phyloP scores from a whole-genome alignment of 345 rosid species.

The Sisymbrium altissimum region DNA sequence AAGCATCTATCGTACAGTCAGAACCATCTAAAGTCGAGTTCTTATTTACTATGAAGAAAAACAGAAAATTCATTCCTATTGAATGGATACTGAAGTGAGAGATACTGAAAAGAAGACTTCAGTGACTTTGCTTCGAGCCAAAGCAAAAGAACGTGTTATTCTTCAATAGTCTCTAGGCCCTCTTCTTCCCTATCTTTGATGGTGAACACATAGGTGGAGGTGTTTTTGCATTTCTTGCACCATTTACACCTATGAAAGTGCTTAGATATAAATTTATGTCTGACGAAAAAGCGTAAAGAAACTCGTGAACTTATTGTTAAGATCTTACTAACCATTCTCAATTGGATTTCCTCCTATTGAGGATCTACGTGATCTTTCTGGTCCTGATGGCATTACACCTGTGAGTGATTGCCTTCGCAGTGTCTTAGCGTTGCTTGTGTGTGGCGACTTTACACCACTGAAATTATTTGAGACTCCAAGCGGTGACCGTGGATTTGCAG shows the following conservation, averaged over 20 bases:
- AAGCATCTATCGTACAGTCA: slow-evolving; percentile 20
- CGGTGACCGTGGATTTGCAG: slow-evolving; percentile 46
- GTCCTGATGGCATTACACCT: slow-evolving; percentile 42
- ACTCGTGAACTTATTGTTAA: neutral
- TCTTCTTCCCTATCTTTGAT: slow-evolving; percentile 42
- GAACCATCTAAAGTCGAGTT: slow-evolving; percentile 19
- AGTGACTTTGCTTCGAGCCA: slow-evolving; percentile 44
- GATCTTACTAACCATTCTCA: slow-evolving; percentile 43
- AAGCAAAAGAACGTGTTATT: slow-evolving; percentile 37
- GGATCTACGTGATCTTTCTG: slow-evolving; percentile 59
- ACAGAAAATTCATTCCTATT: neutral
- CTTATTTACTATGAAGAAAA: slow-evolving; percentile 27
- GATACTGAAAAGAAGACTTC: slow-evolving; percentile 6
- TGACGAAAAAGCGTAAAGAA: neutral
- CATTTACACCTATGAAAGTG: slow-evolving; percentile 36
- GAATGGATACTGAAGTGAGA: slow-evolving; percentile 1
- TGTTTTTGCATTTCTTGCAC: slow-evolving; percentile 64
- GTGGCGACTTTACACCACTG: slow-evolving; percentile 43
- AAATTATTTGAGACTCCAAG: slow-evolving; percentile 24
- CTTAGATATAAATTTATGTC: neutral
- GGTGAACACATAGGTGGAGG: slow-evolving; percentile 65
- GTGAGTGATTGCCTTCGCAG: slow-evolving; percentile 77
- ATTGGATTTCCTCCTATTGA: slow-evolving; percentile 72
- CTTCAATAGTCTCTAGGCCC: slow-evolving; percentile 34
- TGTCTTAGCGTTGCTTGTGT: slow-evolving; percentile 47